These are phyloP conservation scores for Penicillium cosmopolitanum DNA, from an alignment of 495 filamentous ascomycete species.

Conservation along the genomic window DNA sequence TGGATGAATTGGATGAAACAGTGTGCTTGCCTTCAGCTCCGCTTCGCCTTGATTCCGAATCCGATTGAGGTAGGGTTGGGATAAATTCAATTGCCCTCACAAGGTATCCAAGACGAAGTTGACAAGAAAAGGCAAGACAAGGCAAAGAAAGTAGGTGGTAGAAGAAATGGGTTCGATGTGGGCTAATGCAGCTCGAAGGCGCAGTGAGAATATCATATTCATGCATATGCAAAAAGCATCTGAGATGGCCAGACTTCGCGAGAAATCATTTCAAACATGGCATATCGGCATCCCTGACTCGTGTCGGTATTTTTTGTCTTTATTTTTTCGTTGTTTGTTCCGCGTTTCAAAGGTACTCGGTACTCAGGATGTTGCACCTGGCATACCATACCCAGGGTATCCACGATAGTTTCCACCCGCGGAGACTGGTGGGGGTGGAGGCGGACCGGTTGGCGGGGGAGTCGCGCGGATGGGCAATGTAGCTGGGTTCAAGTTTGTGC, in stretches of 20 bases:
- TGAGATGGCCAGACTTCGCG: background rate
- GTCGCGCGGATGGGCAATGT: slow-evolving; percentile 48
- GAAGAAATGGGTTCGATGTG: background rate
- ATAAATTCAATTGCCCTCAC: too few species aligned
- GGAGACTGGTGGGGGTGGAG: slow-evolving; percentile 43
- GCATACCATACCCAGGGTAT: slow-evolving; percentile 28
- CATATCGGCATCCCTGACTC: background rate
- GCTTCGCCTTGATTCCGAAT: too few species aligned
- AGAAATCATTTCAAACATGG: slow-evolving; percentile 3
- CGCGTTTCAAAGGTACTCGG: background rate
- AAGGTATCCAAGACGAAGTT: background rate
- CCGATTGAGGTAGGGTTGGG: too few species aligned
- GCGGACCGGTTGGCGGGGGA: slow-evolving; percentile 45
- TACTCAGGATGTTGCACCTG: slow-evolving; percentile 20
- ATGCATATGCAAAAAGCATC: background rate
- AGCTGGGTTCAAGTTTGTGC: slow-evolving; percentile 41
- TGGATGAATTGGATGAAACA: background rate
- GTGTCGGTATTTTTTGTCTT: background rate
- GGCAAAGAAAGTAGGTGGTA: slow-evolving; percentile 4
- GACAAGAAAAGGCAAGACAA: background rate
- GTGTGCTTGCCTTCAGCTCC: too few species aligned
- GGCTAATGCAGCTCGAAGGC: background rate
- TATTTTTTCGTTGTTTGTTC: too few species aligned
- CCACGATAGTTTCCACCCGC: slow-evolving; percentile 39
- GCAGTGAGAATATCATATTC: background rate